Base-by-base conservation (phyloP, 176 grass and related monocot genomes). In the Triticum turgidum region DNA sequence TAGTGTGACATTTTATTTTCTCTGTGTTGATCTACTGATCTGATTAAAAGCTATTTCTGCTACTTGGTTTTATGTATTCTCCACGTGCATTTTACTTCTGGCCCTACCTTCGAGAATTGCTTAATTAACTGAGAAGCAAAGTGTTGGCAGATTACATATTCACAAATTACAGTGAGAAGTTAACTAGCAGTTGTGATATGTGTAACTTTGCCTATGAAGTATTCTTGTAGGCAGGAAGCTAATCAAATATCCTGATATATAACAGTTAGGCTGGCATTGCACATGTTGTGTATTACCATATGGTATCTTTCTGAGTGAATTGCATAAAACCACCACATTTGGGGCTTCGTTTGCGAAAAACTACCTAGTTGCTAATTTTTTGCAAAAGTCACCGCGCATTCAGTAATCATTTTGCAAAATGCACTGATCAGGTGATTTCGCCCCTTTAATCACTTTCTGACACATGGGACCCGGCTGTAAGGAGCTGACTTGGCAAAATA, bases 151-250 rank as follows among this genome's bases (percentile, higher is more conserved):
- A 65, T 61, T 33, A 80, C 12, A 65, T 71, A 38, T 90, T n/a
- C 56, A 58, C 18, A 65, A 73, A 90, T 83, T 79, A 21, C 24
- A 73, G 22, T 80, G 39, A 65, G 33, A 13, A 75, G 12, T 66
- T 52, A 58, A 52, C 37, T 13, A 32, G 76, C 11, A 2, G 15
- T 80, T 80, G 1, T 39, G 42, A 9, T 24, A 74, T 10, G 0
- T 3, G 76, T 84, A 66, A 33, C 66, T 89, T 59, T 47, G 62
- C 42, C 25, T 81, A 74, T 67, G 33, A 84, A 59, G 65, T 52
- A 82, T 71, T n/a, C 15, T 9, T 90, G 44, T 47, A 65, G 73
- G 80, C n/a, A 65, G 11, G 24, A 79, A 49, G n/a, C 25, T 80
- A 17, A 84, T 22, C 0, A 10, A 52, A 39, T 39, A 11, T 84